These are phyloP conservation scores for Hyparrhenia diplandra DNA, from an alignment of 176 grass and related monocot species.

Conservation along the genomic window DNA sequence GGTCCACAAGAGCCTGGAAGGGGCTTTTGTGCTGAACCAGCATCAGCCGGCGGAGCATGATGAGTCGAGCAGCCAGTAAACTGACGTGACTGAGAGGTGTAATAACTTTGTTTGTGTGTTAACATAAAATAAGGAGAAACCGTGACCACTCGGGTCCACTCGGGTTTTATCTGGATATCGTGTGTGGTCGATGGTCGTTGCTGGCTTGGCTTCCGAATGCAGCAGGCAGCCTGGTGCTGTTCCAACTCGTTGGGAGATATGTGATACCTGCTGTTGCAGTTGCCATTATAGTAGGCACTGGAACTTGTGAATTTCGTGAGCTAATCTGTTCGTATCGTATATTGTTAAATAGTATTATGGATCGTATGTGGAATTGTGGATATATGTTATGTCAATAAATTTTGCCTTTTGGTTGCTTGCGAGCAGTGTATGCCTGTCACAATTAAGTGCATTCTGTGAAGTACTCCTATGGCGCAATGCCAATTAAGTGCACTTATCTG, in stretches of 20 bases:
- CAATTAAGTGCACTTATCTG: no score
- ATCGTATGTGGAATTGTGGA: neutral
- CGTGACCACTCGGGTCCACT: neutral
- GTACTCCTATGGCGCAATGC: no score
- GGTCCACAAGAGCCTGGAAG: constrained; percentile 86
- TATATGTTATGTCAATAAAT: neutral
- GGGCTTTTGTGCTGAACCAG: constrained; percentile 70
- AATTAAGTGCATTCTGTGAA: no score
- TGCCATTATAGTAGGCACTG: neutral
- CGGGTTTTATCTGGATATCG: neutral
- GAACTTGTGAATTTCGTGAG: neutral
- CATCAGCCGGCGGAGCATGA: constrained; percentile 53
- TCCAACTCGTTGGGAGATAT: neutral
- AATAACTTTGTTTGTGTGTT: constrained; percentile 5
- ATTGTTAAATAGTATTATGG: neutral
- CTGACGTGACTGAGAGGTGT: neutral
- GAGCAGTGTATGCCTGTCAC: neutral
- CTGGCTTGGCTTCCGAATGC: neutral
- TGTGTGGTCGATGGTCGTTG: neutral
- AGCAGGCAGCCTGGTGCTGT: neutral
- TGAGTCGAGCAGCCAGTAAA: constrained; percentile 47
- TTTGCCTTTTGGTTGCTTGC: neutral
- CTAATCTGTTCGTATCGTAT: neutral
- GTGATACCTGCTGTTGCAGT: neutral
- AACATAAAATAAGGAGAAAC: constrained; percentile 22